Evolutionary conservation across 2,329 filamentous ascomycete genomes (phyloP), one percentile per base, ranked within the genome.

Genomic region (Cercospora brassicicola): DNA sequence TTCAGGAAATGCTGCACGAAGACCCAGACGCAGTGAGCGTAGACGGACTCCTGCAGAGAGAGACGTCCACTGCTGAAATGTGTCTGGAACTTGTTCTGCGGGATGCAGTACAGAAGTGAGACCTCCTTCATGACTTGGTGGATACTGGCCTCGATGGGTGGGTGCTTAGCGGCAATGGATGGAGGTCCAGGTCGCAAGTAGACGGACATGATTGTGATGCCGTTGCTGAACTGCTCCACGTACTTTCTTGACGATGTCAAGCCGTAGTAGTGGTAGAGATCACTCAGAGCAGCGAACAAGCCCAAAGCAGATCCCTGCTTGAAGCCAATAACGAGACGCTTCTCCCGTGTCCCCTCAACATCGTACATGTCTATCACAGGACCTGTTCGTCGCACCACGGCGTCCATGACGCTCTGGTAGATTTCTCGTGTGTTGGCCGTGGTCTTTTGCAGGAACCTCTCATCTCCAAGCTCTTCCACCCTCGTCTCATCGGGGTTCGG

Each of bases 71-170:
- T 89, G 61, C 92, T 91, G 80, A 99, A 99, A 74, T 97, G 88
- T 67, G 86, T 84, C 81, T 97, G 94, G 80, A 99, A 93, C 81
- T 94, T 95, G 86, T 97, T 99, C 81, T 96, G 94, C 13, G 95
- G 95, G 73, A 99, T 91, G 80, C 95, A 99, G 88, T 98, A 99
- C 18, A 99, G 86, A 67, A 99, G 87, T 1, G 95, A 98, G 61
- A 97, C 90, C 81, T 99, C 95, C 86, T 98, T 98, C 84, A 95
- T 96, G 83, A 99, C 97, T 82, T 99, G 95, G 82, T 97, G 92
- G 73, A 99, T 97, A 2, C 94, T 95, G 74, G 94, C 91, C 76
- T 97, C 93, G 73, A 98, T 93, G 0, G 93, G 90, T 45, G 94
- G 94, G 78, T 87, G 84, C 72, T 85, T 86, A 69, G 81, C 79